Evolutionary conservation across 2,329 filamentous ascomycete genomes (phyloP).

Genomic region (Ophiostoma pallidulum): DNA sequence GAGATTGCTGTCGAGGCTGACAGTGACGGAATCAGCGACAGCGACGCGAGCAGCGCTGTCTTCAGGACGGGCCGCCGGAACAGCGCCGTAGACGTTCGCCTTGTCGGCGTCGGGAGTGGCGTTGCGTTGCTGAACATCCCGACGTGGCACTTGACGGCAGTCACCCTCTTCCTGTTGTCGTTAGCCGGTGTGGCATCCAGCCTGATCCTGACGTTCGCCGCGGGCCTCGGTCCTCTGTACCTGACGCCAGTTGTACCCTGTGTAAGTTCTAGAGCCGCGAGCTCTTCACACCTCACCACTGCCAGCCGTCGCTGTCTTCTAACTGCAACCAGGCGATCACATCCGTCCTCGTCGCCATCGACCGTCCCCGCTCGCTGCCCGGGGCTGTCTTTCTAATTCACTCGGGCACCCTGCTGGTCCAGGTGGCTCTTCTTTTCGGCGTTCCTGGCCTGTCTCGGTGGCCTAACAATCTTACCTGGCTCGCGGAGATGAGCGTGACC

Average conservation of each 20-base stretch:
- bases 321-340: constrained; percentile 2
- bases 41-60: constrained; percentile 9
- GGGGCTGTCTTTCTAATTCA: constrained; percentile 23
- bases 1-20: neutral
- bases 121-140: constrained; percentile 6
- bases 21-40: constrained; percentile 6
- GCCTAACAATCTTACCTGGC: constrained; percentile 18
- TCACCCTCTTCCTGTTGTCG: constrained; percentile 30
- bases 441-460: constrained; percentile 24
- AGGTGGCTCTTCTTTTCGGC: constrained; percentile 23
- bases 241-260: constrained; percentile 26
- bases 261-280: constrained; percentile 29
- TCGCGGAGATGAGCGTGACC: constrained; percentile 30
- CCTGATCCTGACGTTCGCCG: constrained; percentile 14
- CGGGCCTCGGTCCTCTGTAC: constrained; percentile 21
- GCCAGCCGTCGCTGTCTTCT: neutral
- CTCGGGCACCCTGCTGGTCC: constrained; percentile 24
- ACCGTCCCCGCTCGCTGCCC: constrained; percentile 23
- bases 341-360: constrained; percentile 20
- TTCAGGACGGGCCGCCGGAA: constrained; percentile 8
- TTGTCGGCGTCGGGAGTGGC: neutral
- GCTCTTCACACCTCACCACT: neutral
- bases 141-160: constrained; percentile 22
- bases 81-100: constrained; percentile 5
- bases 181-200: constrained; percentile 24